Evolutionary conservation across 1,284 basidiomycete genomes (phyloP).

Genomic region (Cryptococcus sp.): DNA sequence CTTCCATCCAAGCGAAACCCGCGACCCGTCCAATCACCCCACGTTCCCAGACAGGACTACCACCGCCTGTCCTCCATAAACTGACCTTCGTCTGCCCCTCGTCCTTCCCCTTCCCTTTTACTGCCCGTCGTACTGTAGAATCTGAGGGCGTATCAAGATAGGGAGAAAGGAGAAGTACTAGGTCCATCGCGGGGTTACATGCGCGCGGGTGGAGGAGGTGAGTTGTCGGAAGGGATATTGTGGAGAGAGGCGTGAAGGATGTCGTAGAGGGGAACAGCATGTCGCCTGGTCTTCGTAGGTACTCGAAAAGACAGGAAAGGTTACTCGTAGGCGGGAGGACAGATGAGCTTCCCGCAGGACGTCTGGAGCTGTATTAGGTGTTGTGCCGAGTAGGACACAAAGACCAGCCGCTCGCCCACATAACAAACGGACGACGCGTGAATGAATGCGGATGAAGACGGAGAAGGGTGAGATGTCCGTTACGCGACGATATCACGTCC

Average conservation of each 20-base stretch:
- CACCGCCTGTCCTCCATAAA: conserved; percentile 40
- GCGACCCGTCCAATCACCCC: conserved; percentile 26
- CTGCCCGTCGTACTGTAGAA: neutral
- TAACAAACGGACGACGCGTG: neutral
- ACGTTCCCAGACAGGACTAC: conserved; percentile 39
- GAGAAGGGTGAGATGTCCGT: too few relatives aligned
- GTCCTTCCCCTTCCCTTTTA: conserved; percentile 23
- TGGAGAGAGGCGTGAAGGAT: conserved; percentile 36
- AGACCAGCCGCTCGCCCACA: too few relatives aligned
- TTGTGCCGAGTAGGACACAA: too few relatives aligned
- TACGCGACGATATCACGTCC: too few relatives aligned
- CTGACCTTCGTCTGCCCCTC: conserved; percentile 23
- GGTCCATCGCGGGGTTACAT: conserved; percentile 46
- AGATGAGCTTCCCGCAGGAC: too few relatives aligned
- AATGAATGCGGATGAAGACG: neutral
- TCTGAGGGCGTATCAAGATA: neutral
- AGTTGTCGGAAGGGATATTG: conserved; percentile 19
- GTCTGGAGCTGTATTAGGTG: too few relatives aligned
- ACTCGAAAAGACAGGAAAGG: neutral
- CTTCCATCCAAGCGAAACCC: conserved; percentile 42
- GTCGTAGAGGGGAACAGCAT: conserved; percentile 17
- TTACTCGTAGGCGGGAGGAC: too few relatives aligned
- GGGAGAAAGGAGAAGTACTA: conserved; percentile 31
- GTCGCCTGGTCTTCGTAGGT: neutral
- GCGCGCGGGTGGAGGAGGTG: conserved; percentile 38